These are phyloP conservation scores for Aquanectria penicillioides DNA, from an alignment of 2,329 filamentous ascomycete genomes.

Conservation along the genomic window DNA sequence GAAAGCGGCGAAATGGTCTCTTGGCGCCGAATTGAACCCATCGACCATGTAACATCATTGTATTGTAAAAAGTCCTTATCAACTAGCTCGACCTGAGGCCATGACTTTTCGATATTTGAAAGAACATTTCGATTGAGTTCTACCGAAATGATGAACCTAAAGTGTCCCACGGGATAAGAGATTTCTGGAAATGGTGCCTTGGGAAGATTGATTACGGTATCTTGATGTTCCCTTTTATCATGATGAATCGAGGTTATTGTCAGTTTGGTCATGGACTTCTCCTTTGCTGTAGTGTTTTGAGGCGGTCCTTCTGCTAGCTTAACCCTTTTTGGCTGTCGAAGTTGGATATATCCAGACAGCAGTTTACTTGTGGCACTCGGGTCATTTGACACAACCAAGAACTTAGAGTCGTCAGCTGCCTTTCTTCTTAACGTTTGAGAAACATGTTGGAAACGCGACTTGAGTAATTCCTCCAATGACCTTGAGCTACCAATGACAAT, in stretches of 20 bases:
- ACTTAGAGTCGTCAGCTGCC: not conserved
- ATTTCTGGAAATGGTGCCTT: conserved; percentile 30
- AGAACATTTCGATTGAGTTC: conserved; percentile 58
- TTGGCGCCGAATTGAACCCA: conserved; percentile 38
- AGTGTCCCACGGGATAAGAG: conserved; percentile 24
- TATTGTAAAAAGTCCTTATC: conserved; percentile 67
- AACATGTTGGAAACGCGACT: not conserved
- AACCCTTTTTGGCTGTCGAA: conserved; percentile 42
- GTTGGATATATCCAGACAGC: conserved; percentile 45
- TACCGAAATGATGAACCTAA: conserved; percentile 62
- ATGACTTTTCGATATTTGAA: conserved; percentile 58
- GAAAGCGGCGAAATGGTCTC: conserved; percentile 49
- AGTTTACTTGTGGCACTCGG: conserved; percentile 40
- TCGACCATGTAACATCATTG: conserved; percentile 47
- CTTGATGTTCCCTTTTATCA: not conserved
- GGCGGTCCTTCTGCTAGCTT: conserved; percentile 5
- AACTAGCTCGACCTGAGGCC: conserved; percentile 62
- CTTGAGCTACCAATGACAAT: not conserved
- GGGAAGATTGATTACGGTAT: not conserved
- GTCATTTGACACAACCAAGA: conserved; percentile 31
- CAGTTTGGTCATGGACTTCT: too few species aligned
- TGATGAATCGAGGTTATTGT: not conserved
- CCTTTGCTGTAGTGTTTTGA: not conserved
- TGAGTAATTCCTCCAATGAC: conserved; percentile 15
- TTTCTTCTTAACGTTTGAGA: conserved; percentile 7